Percentiles rank a stretch among this genome's conserved stretches.
These are phyloP conservation scores for Gremmenia infestans DNA, from an alignment of 2,329 filamentous ascomycete species.

Conservation along the genomic window DNA sequence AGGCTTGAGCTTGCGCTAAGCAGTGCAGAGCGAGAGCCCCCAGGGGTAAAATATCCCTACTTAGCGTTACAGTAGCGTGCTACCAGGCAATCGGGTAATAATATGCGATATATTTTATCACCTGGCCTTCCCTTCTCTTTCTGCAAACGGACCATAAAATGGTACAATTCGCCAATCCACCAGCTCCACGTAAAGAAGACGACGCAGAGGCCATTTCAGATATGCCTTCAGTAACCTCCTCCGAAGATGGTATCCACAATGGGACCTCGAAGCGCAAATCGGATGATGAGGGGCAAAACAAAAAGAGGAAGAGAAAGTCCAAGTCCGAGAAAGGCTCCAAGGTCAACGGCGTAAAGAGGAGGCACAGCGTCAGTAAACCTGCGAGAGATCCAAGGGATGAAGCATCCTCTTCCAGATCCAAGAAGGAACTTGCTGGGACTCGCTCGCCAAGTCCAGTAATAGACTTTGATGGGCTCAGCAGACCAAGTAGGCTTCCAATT, in stretches of 20 bases:
- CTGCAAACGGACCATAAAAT: slow-evolving; percentile 7
- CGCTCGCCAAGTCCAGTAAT: slow-evolving; percentile 53
- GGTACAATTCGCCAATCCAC: slow-evolving; percentile 22
- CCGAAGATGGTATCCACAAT: slow-evolving; percentile 12
- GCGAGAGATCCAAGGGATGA: slow-evolving; percentile 57
- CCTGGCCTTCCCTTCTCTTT: no score
- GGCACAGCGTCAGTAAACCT: slow-evolving; percentile 54
- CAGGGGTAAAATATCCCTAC: background rate
- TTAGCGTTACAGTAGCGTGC: background rate
- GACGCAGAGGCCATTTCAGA: slow-evolving; percentile 1
- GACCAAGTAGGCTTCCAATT: slow-evolving; percentile 42
- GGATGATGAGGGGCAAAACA: slow-evolving; percentile 14
- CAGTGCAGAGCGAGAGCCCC: background rate
- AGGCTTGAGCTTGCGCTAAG: background rate
- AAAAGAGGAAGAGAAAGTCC: slow-evolving; percentile 25
- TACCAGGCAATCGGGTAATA: background rate
- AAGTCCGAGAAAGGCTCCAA: slow-evolving; percentile 21
- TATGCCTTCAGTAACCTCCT: slow-evolving; percentile 9
- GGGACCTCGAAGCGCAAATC: slow-evolving; percentile 14
- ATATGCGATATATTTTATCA: background rate
- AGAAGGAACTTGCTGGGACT: slow-evolving; percentile 27
- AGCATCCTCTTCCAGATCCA: slow-evolving; percentile 21
- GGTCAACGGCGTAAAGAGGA: slow-evolving; percentile 36
- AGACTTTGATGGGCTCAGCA: slow-evolving; percentile 57
- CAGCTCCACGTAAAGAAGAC: slow-evolving; percentile 6